A percentile compares a stretch with the other conserved stretches of the same genome.
Conservation (phyloP, 257 asterid species). For the Salvia hispanica region DNA sequence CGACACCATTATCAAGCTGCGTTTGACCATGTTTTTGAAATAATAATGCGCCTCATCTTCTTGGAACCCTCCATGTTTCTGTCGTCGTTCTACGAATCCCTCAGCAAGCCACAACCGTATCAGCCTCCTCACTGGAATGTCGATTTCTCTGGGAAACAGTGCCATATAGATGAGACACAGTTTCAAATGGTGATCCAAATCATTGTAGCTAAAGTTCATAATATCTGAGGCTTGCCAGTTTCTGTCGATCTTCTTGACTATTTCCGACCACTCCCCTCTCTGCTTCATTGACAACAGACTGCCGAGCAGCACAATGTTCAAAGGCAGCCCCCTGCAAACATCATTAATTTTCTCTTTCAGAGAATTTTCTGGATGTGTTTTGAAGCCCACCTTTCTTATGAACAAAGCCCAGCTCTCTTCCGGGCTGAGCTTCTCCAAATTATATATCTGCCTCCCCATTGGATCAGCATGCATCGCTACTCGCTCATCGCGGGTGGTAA, state of each 20-base stretch:
- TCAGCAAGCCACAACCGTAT: no score
- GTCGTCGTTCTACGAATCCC: no score
- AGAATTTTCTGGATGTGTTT: neutral
- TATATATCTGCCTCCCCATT: neutral
- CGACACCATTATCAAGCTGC: no score
- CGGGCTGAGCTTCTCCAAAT: neutral
- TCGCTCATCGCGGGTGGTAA: constrained; percentile 10
- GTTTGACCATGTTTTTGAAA: no score
- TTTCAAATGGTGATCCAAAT: constrained; percentile 29
- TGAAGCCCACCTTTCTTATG: constrained; percentile 23
- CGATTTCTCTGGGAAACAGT: constrained; percentile 28
- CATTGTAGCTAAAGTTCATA: constrained; percentile 30
- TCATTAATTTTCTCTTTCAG: constrained; percentile 7
- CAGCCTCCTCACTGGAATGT: constrained; percentile 35
- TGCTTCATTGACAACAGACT: constrained; percentile 28
- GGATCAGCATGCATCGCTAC: neutral
- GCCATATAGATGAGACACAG: no score
- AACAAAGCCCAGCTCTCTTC: constrained; percentile 33
- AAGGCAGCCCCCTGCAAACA: constrained; percentile 26
- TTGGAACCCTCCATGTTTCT: no score
- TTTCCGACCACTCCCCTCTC: neutral
- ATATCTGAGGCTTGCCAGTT: constrained; percentile 3
- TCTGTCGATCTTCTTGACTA: neutral
- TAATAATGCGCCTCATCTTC: no score
- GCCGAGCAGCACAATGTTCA: constrained; percentile 33